Evolutionary conservation across 352 stramenopile genomes (phyloP), one percentile per base, ranked within the genome.

Genomic region (Globisporangium paroecandrum): DNA sequence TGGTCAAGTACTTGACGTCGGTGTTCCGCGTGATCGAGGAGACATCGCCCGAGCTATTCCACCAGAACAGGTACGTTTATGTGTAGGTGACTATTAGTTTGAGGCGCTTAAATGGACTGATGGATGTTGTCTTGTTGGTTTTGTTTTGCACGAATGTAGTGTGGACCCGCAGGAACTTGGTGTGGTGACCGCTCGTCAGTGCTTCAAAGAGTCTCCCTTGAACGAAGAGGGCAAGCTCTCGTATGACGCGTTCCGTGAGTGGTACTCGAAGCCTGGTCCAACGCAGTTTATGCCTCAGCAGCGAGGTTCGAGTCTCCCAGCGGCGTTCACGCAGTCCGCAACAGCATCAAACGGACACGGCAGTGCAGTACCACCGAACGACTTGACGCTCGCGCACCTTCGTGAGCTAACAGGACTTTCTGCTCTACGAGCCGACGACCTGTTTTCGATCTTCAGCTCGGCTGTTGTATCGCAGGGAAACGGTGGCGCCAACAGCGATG

Each of bases 1-100:
- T 97, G 89, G 86, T 77, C 12, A 94, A 88, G 60, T 97, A 97
- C 70, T 76, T 97, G 56, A 91, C 87, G 20, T 82, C 83, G 2
- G 84, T 96, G 5, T 96, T 94, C 60, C 70, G 85, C n/a, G 85
- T 96, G 12, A 89, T 97, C 46, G 78, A 77, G 34, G 76, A 87
- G 49, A 81, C 81, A 15, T 83, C 82, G 1, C 84, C 86, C 0
- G 78, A 90, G 63, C 78, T 92, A 5, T 94, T 94, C 62, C 70
- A 87, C 41, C 73, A 87, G 38, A 87, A 93, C 61, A 78, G 80
- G 83, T 93, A 58, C 27, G 82, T 64, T 70, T 12, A 4, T 12
- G 15, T 49, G 18, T 49, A 18, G 41, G 18, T 7, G 41, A 22
- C 41, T 49, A 5, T 1, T 9, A 18, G 13, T 3, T 49, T n/a